Evolutionary conservation across 371 early-diverging fungal genomes (phyloP), one percentile per base, ranked within the genome.

Genomic region (Mortierella sp.): DNA sequence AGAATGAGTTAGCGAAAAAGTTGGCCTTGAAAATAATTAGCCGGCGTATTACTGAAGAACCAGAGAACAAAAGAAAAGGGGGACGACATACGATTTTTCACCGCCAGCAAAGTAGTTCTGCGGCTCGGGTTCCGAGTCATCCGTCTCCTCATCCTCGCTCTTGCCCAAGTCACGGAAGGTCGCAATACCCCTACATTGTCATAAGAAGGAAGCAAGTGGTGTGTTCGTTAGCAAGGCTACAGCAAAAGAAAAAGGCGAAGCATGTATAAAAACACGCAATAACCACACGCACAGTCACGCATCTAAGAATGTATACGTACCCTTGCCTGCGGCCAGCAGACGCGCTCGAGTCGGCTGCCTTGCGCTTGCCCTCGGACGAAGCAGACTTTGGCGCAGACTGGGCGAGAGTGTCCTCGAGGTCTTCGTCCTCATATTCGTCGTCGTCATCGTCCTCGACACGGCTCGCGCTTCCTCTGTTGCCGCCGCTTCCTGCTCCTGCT

Each of bases 71-170:
- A 40, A 40, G 43, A 40, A 40, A 40, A 4, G 43, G n/a, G 19
- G 21, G 14, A 24, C 46, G 13, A 89, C 93, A 51, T 89, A 95
- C 93, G 95, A 95, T 89, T 95, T 95, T 85, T 96, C 97, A 43
- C 97, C 97, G 19, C 97, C 97, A 28, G 96, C 94, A 89, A 93
- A 97, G 48, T 91, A 93, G 78, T 94, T 94, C 82, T 96, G 92
- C 46, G 82, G 89, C 37, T 93, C 94, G 28, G 95, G 90, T 26
- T 91, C 93, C 28, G 77, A 74, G 0, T 73, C 71, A 19, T 91
- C 90, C 9, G 91, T 91, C 4, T 89, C 91, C n/a, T 92, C 90
- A 24, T 89, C 86, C 34, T 88, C 82, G 43, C 78, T 78, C 76
- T 88, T 86, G 73, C 78, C 64, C 84, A 94, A 71, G 79, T 93